Evolutionary conservation across 495 filamentous ascomycete species (phyloP).

Genomic region (Penicillium roqueforti): DNA sequence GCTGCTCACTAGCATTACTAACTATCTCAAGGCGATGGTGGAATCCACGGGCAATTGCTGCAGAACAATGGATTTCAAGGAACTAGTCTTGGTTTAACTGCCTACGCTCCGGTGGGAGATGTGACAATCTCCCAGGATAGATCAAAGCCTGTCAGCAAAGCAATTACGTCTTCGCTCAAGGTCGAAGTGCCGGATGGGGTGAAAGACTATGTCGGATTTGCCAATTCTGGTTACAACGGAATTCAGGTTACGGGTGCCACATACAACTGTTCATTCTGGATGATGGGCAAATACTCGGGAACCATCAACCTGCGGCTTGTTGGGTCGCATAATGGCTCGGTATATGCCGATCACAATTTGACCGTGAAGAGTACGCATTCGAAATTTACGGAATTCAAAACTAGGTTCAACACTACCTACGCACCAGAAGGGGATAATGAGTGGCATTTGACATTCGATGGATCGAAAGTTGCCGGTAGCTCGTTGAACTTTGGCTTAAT

Average conservation of each 20-base stretch:
- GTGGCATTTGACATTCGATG: constrained; percentile 57
- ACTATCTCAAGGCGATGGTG: constrained; percentile 51
- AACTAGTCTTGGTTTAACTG: constrained; percentile 42
- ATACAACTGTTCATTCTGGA: constrained; percentile 56
- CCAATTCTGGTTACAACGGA: constrained; percentile 59
- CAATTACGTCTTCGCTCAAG: constrained; percentile 55
- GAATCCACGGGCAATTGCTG: constrained; percentile 71
- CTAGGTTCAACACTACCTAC: constrained; percentile 36
- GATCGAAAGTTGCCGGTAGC: constrained; percentile 35
- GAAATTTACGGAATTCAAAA: constrained; percentile 32
- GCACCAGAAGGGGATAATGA: constrained; percentile 62
- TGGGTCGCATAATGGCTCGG: constrained; percentile 26
- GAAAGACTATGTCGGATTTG: constrained; percentile 48
- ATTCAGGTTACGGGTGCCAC: constrained; percentile 48
- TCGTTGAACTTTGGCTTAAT: constrained; percentile 62
- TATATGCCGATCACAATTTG: constrained; percentile 38
- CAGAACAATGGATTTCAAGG: constrained; percentile 72
- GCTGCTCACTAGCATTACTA: background rate
- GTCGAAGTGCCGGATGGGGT: constrained; percentile 39
- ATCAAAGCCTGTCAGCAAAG: constrained; percentile 46
- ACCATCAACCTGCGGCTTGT: constrained; percentile 30
- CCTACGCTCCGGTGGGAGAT: constrained; percentile 52
- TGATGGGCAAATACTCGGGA: constrained; percentile 41
- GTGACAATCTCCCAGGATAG: constrained; percentile 49
- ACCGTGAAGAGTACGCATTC: constrained; percentile 23